These are phyloP conservation scores for Amaranthus tricolor DNA, from an alignment of 179 eudicot species.

Conservation along the genomic window DNA sequence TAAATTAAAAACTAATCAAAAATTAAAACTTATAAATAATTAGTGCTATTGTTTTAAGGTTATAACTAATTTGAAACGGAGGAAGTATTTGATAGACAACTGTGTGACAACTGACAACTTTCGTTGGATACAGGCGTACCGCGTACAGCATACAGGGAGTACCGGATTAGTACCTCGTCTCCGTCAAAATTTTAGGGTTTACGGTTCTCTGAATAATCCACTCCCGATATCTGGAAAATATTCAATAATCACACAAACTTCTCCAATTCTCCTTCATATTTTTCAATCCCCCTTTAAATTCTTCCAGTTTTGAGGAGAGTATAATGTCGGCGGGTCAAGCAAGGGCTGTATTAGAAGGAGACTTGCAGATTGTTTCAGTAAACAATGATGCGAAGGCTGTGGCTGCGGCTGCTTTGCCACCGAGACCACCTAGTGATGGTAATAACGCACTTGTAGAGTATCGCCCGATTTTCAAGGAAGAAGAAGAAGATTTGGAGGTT, in stretches of 20 bases:
- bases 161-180: too few relatives aligned
- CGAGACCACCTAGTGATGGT: slow-evolving; percentile 46
- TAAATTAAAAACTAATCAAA: too few relatives aligned
- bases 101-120: too few relatives aligned
- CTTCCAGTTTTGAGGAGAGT: background rate
- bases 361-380: slow-evolving; percentile 50
- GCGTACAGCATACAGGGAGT: too few relatives aligned
- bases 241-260: background rate
- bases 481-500: slow-evolving; percentile 86
- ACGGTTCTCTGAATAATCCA: background rate
- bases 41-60: too few relatives aligned
- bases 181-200: slow-evolving; percentile 21
- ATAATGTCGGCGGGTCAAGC: slow-evolving; percentile 42
- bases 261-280: background rate
- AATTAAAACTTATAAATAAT: too few relatives aligned
- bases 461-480: slow-evolving; percentile 53
- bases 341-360: slow-evolving; percentile 44
- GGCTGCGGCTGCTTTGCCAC: slow-evolving; percentile 40
- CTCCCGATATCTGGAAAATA: background rate
- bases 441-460: slow-evolving; percentile 69
- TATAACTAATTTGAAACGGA: too few relatives aligned
- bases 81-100: too few relatives aligned
- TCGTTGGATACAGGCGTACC: too few relatives aligned
- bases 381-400: slow-evolving; percentile 31
- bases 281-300: background rate